These are phyloP conservation scores for Leishmania mexicana DNA, from an alignment of 208 protist genomes.

Conservation along the genomic window DNA sequence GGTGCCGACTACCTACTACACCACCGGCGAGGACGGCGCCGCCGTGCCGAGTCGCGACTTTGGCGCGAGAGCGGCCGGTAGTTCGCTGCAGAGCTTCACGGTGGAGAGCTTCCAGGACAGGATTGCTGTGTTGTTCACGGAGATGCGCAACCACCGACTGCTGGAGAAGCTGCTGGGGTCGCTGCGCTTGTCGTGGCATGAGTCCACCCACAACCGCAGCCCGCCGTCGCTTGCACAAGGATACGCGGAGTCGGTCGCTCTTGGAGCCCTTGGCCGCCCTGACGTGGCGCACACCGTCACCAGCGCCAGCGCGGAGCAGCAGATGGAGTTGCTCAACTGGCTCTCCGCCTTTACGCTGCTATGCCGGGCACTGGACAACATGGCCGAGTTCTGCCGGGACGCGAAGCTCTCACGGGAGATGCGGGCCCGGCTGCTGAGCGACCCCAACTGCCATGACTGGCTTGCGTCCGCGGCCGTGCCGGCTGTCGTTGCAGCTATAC, in stretches of 20 bases:
- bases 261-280: constrained; percentile 37
- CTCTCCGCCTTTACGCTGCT: constrained; percentile 66
- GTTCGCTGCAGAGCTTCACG: constrained; percentile 70
- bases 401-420: constrained; percentile 34
- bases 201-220: constrained; percentile 36
- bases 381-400: constrained; percentile 69
- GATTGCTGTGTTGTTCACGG: constrained; percentile 38
- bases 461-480: constrained; percentile 60
- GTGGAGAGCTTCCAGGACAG: constrained; percentile 56
- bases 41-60: neutral
- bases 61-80: constrained; percentile 32
- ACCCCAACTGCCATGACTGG: constrained; percentile 48
- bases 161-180: constrained; percentile 57
- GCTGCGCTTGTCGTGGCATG: constrained; percentile 43
- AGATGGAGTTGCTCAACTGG: constrained; percentile 69
- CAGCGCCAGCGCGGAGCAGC: constrained; percentile 37
- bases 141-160: constrained; percentile 42
- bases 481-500: constrained; percentile 60
- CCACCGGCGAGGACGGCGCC: constrained; percentile 25
- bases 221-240: constrained; percentile 33
- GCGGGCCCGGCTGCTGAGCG: constrained; percentile 41
- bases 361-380: constrained; percentile 67
- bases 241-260: constrained; percentile 31
- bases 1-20: constrained; percentile 79
- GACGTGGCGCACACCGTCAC: constrained; percentile 41